Conservation (phyloP, 1,284 basidiomycete species). For the Kwoniella shivajii region DNA sequence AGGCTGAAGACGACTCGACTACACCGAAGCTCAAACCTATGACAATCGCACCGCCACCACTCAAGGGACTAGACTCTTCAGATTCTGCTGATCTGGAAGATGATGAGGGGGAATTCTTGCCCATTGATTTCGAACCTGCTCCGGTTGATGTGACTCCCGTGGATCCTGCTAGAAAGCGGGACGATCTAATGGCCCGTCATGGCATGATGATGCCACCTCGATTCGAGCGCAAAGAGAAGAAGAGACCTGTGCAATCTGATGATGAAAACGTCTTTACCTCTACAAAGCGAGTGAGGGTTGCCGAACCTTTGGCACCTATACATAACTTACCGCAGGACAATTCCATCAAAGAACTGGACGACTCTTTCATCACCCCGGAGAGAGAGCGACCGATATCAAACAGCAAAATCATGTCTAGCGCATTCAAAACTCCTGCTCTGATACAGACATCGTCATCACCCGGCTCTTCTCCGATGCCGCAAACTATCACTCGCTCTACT, state of each 20-base stretch:
- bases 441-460: conserved; percentile 51
- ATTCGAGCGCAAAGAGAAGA: conserved; percentile 25
- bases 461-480: conserved; percentile 53
- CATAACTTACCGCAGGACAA: conserved; percentile 29
- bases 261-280: conserved; percentile 45
- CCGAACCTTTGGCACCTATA: conserved; percentile 41
- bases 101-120: conserved; percentile 44
- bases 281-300: conserved; percentile 39
- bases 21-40: conserved; percentile 13
- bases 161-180: conserved; percentile 7
- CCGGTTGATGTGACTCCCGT: conserved; percentile 9
- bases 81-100: conserved; percentile 15
- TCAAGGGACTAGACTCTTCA: conserved; percentile 1
- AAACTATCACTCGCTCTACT: conserved; percentile 43
- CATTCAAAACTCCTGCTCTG: conserved; percentile 49
- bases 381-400: conserved; percentile 31
- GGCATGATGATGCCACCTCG: conserved; percentile 21
- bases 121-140: conserved; percentile 16
- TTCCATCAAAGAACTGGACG: conserved; percentile 27
- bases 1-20: conserved; percentile 6
- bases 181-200: conserved; percentile 2
- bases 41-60: conserved; percentile 11
- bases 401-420: conserved; percentile 25
- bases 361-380: conserved; percentile 48
- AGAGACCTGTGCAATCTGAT: conserved; percentile 26